Conservation (phyloP, 192 early-diverging fungal genomes). For the Coemansia sp. region DNA sequence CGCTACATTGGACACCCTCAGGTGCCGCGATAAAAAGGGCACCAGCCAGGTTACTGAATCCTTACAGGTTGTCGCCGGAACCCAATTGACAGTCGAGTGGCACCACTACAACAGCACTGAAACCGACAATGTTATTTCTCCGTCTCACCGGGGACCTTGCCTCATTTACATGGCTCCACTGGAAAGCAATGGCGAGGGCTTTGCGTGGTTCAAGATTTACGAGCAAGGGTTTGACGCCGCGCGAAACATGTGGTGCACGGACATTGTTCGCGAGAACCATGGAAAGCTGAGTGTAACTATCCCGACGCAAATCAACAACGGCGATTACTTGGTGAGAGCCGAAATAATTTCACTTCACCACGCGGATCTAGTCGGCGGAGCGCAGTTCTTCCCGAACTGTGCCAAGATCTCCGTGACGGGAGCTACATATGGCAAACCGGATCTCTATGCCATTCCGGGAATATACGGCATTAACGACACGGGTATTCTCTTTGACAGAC, state of each 20-base stretch:
- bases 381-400: conserved; percentile 32
- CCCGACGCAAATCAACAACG: conserved; percentile 10
- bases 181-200: not conserved
- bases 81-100: conserved; percentile 18
- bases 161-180: conserved; percentile 8
- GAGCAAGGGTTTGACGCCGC: conserved; percentile 4
- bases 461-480: conserved; percentile 4
- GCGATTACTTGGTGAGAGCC: conserved; percentile 17
- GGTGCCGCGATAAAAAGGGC: not conserved
- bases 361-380: not conserved
- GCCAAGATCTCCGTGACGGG: conserved; percentile 7
- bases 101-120: conserved; percentile 22
- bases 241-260: conserved; percentile 7
- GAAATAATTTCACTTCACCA: conserved; percentile 24
- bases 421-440: conserved; percentile 5
- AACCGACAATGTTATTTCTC: conserved; percentile 19
- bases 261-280: conserved; percentile 6
- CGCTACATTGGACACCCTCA: not conserved
- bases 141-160: conserved; percentile 22
- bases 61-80: not conserved
- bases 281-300: conserved; percentile 9
- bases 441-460: conserved; percentile 12
- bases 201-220: conserved; percentile 21
- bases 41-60: not conserved
- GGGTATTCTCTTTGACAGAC: conserved; percentile 1